Evolutionary conservation across 1,284 basidiomycete species (phyloP), one percentile per base, ranked within the genome.

Genomic region (Naganishia liquefaciens): DNA sequence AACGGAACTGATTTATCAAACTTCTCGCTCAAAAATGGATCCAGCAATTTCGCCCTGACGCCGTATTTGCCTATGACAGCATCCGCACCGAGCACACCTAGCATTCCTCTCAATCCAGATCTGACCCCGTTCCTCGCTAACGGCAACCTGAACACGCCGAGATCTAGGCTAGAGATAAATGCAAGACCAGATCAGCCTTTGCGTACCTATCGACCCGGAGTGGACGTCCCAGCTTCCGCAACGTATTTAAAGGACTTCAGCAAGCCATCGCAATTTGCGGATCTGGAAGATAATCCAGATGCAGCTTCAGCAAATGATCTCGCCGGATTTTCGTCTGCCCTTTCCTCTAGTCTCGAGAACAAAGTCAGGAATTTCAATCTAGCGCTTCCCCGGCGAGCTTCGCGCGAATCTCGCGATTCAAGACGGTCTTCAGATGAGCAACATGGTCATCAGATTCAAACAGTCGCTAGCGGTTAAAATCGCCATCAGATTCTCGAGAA

Each of bases 1-100:
- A 23, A 17, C 19, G 42, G 46, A 27, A 55, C 33, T 15, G 61
- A 66, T 23, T 47, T 61, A 39, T 49, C 60, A 13, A 46, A 40
- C 19, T 66, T 63, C 43, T 63, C 60, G 10, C 54, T 66, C 39
- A 62, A 66, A 46, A 63, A 60, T 23, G 44, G 55, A 9, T 40
- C 47, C 6, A 46, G 30, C 5, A 50, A 25, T n/a, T 25, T 49
- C 33, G 46, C 55, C 17, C 40, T 50, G 21, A 60, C 43, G 11
- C 55, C 55, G 5, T 40, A 60, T 50, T 21, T 46, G 10, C n/a
- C 49, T 19, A 11, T 49, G 28, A 39, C 6, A 10, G 47, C 23
- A 25, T 60, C 55, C 3, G 30, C 55, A 15, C 55, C 55, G 2
- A 28, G 19, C 15, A 46, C 46, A 19, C 55, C 55, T 5, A 37